A percentile compares a stretch with the other conserved stretches of the same genome.
Evolutionary conservation across 441 rosid genomes (phyloP).

Genomic region (Erodium trifolium): DNA sequence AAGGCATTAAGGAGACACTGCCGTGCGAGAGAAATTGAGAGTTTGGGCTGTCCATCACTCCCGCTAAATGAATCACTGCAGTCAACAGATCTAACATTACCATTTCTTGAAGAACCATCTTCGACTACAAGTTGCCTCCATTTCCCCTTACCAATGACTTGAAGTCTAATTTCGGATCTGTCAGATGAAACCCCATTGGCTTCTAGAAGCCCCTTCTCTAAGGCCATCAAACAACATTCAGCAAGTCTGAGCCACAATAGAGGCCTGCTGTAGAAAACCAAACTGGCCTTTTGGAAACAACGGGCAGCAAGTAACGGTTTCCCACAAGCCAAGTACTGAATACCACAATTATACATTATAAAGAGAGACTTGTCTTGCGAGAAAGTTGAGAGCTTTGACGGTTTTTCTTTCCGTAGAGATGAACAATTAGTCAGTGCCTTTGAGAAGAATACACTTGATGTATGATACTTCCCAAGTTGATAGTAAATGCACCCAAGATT

Average conservation of each 20-base stretch:
- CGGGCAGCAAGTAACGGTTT: constrained; percentile 79
- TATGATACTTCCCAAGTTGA: constrained; percentile 60
- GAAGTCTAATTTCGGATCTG: constrained; percentile 45
- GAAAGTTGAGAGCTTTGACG: constrained; percentile 49
- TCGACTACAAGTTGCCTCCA: constrained; percentile 64
- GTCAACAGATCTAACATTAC: constrained; percentile 31
- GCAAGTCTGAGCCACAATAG: constrained; percentile 90
- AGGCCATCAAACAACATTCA: constrained; percentile 89
- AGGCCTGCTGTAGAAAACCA: constrained; percentile 55
- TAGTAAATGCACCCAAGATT: constrained; percentile 92
- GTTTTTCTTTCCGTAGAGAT: constrained; percentile 62
- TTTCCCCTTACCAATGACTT: constrained; percentile 80
- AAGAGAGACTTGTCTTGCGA: constrained; percentile 84
- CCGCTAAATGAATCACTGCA: constrained; percentile 29
- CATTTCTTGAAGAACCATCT: constrained; percentile 26
- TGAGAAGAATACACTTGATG: constrained; percentile 58
- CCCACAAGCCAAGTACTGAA: constrained; percentile 78
- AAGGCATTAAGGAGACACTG: constrained; percentile 68
- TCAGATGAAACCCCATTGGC: constrained; percentile 31
- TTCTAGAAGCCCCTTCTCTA: constrained; percentile 59
- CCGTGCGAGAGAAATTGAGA: constrained; percentile 71
- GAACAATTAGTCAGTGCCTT: constrained; percentile 61
- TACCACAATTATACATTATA: constrained; percentile 75
- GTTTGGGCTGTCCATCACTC: constrained; percentile 47
- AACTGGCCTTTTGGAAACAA: constrained; percentile 73